phyloP scores from a whole-genome alignment of 2,329 filamentous ascomycete species.

The Lasiodiplodia sp. region DNA sequence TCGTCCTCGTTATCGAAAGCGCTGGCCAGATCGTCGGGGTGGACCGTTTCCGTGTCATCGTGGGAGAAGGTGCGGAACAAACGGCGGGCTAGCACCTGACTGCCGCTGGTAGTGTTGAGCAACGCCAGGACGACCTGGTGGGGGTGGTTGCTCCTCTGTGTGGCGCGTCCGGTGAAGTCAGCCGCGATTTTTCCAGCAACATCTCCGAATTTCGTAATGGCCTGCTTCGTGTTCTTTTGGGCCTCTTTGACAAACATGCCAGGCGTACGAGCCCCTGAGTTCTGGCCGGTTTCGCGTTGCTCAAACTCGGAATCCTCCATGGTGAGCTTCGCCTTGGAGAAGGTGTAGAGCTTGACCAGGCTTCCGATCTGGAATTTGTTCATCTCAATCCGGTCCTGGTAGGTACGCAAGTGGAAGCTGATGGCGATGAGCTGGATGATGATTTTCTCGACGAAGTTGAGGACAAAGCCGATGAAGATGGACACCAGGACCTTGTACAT shows the following conservation, averaged over 20 bases:
- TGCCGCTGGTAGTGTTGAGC: constrained; percentile 73
- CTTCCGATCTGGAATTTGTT: constrained; percentile 88
- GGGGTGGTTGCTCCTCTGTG: constrained; percentile 76
- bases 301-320: constrained; percentile 81
- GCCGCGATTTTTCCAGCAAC: constrained; percentile 86
- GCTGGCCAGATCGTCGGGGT: constrained; percentile 76
- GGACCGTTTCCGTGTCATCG: constrained; percentile 78
- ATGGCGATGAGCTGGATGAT: constrained; percentile 94
- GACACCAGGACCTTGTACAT: constrained; percentile 87
- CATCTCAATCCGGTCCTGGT: constrained; percentile 86
- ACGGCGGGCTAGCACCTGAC: constrained; percentile 84
- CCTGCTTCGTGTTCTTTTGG: constrained; percentile 76
- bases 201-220: constrained; percentile 81
- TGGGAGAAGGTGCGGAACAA: constrained; percentile 85
- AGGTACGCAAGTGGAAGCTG: constrained; percentile 89
- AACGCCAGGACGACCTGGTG: constrained; percentile 84
- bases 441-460: constrained; percentile 92
- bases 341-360: constrained; percentile 69
- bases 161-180: constrained; percentile 82
- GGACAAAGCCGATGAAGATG: constrained; percentile 77
- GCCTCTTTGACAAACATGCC: constrained; percentile 72
- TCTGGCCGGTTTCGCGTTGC: constrained; percentile 57
- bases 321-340: constrained; percentile 68
- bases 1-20: constrained; percentile 87
- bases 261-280: constrained; percentile 75